Evolutionary conservation across 2,329 filamentous ascomycete species (phyloP), one percentile per base, ranked within the genome.

Genomic region (Ophiostoma sp.): DNA sequence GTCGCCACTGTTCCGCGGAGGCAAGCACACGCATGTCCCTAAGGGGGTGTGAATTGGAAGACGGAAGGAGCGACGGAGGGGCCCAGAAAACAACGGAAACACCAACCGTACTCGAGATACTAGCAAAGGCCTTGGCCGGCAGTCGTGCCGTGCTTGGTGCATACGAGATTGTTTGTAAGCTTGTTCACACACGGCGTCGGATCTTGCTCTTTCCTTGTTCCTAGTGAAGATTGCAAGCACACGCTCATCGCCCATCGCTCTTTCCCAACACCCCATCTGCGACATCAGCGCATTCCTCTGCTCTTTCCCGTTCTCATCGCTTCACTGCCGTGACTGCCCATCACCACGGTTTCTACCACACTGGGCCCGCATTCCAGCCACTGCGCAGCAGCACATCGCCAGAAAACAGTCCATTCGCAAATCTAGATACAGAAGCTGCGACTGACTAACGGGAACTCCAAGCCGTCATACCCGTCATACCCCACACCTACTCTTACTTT

Each of bases 401-500:
- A 5, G 49, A n/a, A 55, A 55, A 14, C 49, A 18, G 11, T 12
- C 47, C 8, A 4, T 52, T 3, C 16, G 27, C 27, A 27, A 27
- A 27, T 27, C 27, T 27, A 27, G 27, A 27, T 27, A 27, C 5
- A 5, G 11, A 9, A n/a, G 18, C n/a, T n/a, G 47, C 47, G 16
- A 52, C 47, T n/a, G 47, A 52, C 5, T 18, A 52, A 52, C 18
- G 27, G 27, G 27, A 52, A n/a, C 16, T 16, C 6, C 5, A 27
- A 55, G 14, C n/a, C 18, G n/a, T 5, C 18, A 8, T 6, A 9
- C 4, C n/a, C 49, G n/a, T 52, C 52, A 40, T 58, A 58, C 27
- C 11, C 49, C 49, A n/a, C n/a, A 18, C n/a, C 27, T 27, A 58
- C 52, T 58, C n/a, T 58, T 58, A 58, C 52, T 58, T 58, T 12